Evolutionary conservation across 768 basidiomycete species (phyloP).

Genomic region (Auricularia auricula-judae): DNA sequence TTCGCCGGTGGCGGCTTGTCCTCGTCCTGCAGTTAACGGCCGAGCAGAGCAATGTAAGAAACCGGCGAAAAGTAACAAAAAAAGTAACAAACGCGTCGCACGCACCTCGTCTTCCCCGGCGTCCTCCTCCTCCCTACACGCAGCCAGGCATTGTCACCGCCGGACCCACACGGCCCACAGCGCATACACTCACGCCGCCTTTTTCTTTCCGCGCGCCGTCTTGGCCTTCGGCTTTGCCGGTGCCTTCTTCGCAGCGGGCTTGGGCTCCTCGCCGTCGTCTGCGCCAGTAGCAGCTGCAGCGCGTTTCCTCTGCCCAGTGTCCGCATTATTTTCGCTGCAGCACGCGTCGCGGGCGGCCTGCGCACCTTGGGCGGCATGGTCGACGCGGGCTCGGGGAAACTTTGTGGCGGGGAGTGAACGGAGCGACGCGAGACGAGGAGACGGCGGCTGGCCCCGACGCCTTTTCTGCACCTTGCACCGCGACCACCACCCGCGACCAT

Average conservation of each 20-base stretch:
- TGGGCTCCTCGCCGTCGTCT: slow-evolving; percentile 26
- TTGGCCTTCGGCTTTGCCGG: slow-evolving; percentile 19
- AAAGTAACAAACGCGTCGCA: not conserved
- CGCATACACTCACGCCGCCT: not conserved
- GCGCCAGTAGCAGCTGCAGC: slow-evolving; percentile 25
- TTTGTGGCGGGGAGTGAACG: not conserved
- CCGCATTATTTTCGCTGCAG: not conserved
- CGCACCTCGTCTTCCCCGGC: not conserved
- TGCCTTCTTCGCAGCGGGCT: slow-evolving; percentile 31
- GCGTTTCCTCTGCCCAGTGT: slow-evolving; percentile 44
- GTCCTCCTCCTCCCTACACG: not conserved
- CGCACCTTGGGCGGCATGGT: slow-evolving; percentile 18
- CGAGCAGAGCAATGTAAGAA: too few species aligned
- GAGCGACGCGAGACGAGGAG: not conserved
- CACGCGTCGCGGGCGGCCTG: not conserved
- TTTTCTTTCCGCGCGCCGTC: not conserved
- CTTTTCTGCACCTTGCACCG: not conserved
- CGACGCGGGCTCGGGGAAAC: not conserved
- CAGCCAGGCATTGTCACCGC: not conserved
- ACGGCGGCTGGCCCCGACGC: not conserved
- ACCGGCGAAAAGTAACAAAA: too few species aligned
- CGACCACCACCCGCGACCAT: slow-evolving; percentile 2
- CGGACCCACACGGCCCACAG: not conserved
- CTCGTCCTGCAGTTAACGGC: not conserved
- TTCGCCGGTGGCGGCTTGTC: not conserved